Evolutionary conservation across 179 eudicot genomes (phyloP), one percentile per base, ranked within the genome.

Genomic region (Nepenthes alata): DNA sequence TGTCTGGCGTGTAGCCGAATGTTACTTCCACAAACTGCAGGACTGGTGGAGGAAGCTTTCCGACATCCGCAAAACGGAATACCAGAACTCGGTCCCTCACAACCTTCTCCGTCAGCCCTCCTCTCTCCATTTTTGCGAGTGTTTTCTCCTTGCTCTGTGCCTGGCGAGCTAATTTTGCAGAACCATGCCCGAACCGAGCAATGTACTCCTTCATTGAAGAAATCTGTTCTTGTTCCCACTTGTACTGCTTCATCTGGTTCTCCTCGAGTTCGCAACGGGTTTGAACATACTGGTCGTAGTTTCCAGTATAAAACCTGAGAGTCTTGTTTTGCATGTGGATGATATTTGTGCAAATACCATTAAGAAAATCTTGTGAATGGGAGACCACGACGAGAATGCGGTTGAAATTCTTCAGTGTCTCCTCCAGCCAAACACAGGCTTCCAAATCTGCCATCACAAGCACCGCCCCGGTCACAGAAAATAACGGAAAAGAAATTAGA

Each of bases 401-500:
- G 44, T 71, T 86, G 60, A 91, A 91, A 2, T 86, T 91, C 84
- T 91, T 91, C 66, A 91, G 75, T 10, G 63, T 81, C 78, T 89
- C 96, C 72, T 91, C 98, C 68, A 91, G 68, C 98, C 98, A 91
- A 63, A 91, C 98, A 78, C 98, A 91, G 56, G 98, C 98, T 76
- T 91, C 98, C 71, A 91, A 72, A 70, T 91, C 97, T 91, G 91
- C 53, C 38, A 57, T 59, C 8, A 49, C 10, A 39, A 6, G 8
- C 5, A 7, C 45, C 5, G 45, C 55, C 25, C 25, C 25, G 1
- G 25, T 25, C 25, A 25, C 25, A 55, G 10, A n/a, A 55, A 55
- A 55, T 10, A 55, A 9, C 36, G 9, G 15, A 55, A 3, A 2
- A n/a, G 25, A 55, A 55, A 34, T 15, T 5, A 7, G 35, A 51